Conservation (phyloP, 371 early-diverging fungal genomes). For the Lichtheimia hyalospora region DNA sequence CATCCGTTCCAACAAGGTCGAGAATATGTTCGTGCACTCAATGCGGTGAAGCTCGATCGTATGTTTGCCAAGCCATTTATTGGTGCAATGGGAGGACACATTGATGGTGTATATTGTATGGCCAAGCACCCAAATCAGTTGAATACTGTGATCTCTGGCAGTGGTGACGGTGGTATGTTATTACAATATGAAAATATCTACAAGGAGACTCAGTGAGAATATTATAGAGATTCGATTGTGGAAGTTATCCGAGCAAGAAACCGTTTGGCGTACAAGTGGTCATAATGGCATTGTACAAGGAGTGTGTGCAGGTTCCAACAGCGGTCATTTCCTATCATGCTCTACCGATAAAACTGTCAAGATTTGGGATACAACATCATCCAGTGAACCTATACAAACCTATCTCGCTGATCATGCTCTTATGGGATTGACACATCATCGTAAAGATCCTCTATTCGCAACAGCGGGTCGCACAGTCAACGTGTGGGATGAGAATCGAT, state of each 20-base stretch:
- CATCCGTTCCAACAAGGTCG: conserved; percentile 97
- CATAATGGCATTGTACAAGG: conserved; percentile 86
- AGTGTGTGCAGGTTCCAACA: conserved; percentile 66
- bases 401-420: conserved; percentile 79
- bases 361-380: conserved; percentile 69
- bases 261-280: conserved; percentile 73
- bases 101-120: conserved; percentile 97
- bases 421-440: conserved; percentile 83
- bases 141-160: conserved; percentile 82
- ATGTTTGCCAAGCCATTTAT: conserved; percentile 99
- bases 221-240: conserved; percentile 78
- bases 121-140: conserved; percentile 87
- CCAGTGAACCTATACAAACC: conserved; percentile 62
- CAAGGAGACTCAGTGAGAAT: neutral
- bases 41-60: conserved; percentile 94
- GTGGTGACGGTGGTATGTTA: conserved; percentile 86
- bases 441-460: conserved; percentile 79
- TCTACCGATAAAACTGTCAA: conserved; percentile 89
- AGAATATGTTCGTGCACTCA: conserved; percentile 98
- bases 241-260: conserved; percentile 73
- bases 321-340: conserved; percentile 76
- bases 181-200: neutral
- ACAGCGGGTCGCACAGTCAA: conserved; percentile 82
- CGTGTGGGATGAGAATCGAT: conserved; percentile 90
- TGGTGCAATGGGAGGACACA: conserved; percentile 85